Base-by-base conservation (phyloP, 805 yeast genomes). In the Isabelozyma heimii region DNA sequence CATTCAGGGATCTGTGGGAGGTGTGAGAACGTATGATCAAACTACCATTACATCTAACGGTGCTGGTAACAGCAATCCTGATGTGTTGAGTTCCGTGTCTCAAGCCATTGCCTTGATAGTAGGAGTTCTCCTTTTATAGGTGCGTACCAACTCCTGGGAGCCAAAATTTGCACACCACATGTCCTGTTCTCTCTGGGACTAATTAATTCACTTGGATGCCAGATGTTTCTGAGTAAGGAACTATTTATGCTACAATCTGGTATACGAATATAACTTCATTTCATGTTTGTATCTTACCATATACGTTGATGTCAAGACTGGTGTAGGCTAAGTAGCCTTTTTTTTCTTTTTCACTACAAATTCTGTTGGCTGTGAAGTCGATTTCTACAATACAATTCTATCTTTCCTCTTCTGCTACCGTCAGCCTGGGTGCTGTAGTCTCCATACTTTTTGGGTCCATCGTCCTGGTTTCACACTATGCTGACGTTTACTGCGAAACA, bases 1-100 rank as follows among this genome's bases (percentile, higher is more conserved):
- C 13, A 39, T 56, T 17, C 53, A 61, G 10, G 69, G 68, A 7
- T 28, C 52, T 5, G 64, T 67, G 30, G 75, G 73, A 10, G 61
- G 52, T 5, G 47, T 67, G n/a, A 62, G 72, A 48, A 50, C 63
- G 0, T 70, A 70, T 50, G 50, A 59, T 2, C 55, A 55, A 40
- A 57, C 64, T 24, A 70, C 75, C 7, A 49, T 68, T 27, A 43
- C 39, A 16, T 42, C 49, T n/a, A 50, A 52, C 15, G 56, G 46
- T 14, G 56, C 44, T 38, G 51, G 45, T 15, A 44, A 46, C 24
- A 20, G 24, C 24, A 46, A 46, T 13, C 12, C 45, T 27, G 6
- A 20, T 5, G 24, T 20, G 24, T 20, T 20, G 24, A 20, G 35
- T 30, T 9, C 4, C 10, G 35, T 30, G 3, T 10, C 35, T 13